These are phyloP conservation scores for Calcarisporium arbuscula DNA, from an alignment of 2,329 filamentous ascomycete species.

Conservation along the genomic window DNA sequence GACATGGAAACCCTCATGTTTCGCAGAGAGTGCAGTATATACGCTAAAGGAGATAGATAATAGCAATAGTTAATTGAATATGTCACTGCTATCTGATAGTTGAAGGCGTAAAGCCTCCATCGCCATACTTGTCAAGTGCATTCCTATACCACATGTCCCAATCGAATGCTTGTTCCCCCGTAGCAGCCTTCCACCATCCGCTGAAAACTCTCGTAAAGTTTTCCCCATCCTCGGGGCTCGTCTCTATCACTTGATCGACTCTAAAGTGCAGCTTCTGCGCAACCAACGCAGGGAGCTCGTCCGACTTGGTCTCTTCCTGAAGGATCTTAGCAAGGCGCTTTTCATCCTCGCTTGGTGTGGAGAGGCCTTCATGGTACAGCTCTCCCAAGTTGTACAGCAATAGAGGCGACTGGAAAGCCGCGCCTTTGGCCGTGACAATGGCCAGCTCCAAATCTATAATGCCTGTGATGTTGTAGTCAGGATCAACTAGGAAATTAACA, in stretches of 20 bases:
- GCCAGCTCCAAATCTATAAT: conserved; percentile 7
- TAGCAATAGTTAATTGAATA: too few species aligned
- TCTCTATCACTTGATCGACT: conserved; percentile 5
- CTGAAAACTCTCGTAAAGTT: conserved; percentile 7
- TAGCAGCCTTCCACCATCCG: conserved; percentile 6
- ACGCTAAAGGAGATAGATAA: too few species aligned
- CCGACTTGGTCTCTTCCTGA: conserved; percentile 6
- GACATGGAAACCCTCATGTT: too few species aligned
- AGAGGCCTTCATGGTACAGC: conserved; percentile 6
- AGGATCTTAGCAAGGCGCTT: conserved; percentile 7
- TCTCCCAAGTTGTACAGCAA: conserved; percentile 6
- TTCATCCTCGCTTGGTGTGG: conserved; percentile 6
- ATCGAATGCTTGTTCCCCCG: conserved; percentile 5
- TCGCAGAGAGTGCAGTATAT: too few species aligned
- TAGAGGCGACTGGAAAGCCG: conserved; percentile 6
- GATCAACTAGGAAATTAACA: conserved; percentile 8
- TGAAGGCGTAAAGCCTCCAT: conserved; percentile 7
- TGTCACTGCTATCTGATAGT: too few species aligned
- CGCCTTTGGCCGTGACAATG: conserved; percentile 6
- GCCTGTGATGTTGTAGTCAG: conserved; percentile 6
- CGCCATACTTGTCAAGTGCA: conserved; percentile 7
- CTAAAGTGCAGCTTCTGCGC: conserved; percentile 7
- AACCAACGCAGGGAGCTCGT: conserved; percentile 5
- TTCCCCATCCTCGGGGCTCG: conserved; percentile 6
- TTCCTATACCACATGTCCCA: conserved; percentile 7